These are phyloP conservation scores for Rhizophagus sp. DNA, from an alignment of 192 early-diverging fungal species.

Conservation along the genomic window DNA sequence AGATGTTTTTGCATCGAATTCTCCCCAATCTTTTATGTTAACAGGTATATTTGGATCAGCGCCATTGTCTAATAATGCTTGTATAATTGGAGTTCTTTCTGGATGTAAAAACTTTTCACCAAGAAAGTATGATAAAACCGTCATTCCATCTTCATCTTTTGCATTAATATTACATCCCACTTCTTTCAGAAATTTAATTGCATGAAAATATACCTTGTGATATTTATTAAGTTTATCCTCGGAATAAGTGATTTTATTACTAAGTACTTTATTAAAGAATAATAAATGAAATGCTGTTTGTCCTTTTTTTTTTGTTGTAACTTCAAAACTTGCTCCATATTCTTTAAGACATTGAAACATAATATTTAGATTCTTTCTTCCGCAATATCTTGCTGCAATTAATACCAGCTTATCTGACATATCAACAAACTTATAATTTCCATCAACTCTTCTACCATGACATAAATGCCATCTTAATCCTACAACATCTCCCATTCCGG, in stretches of 20 bases:
- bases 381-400: not conserved
- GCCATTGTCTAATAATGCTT: not conserved
- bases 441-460: not conserved
- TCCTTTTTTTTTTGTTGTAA: not conserved
- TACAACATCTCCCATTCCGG: not conserved
- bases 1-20: not conserved
- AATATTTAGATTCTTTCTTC: not conserved
- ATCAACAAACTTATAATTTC: not conserved
- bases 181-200: not conserved
- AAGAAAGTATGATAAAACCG: not conserved
- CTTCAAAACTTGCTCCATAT: not conserved
- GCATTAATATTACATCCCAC: not conserved
- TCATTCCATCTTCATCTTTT: not conserved
- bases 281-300: slow-evolving; percentile 7
- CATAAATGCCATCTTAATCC: not conserved
- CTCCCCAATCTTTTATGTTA: too few species aligned
- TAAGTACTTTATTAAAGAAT: not conserved
- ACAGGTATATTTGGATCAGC: slow-evolving; percentile 7
- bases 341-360: slow-evolving; percentile 1
- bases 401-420: not conserved
- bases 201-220: not conserved
- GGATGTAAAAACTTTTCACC: not conserved
- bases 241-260: not conserved
- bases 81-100: not conserved
- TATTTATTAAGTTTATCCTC: not conserved